These are phyloP conservation scores for Zygoascus hellenicus DNA, from an alignment of 1,139 yeast species.

Conservation along the genomic window DNA sequence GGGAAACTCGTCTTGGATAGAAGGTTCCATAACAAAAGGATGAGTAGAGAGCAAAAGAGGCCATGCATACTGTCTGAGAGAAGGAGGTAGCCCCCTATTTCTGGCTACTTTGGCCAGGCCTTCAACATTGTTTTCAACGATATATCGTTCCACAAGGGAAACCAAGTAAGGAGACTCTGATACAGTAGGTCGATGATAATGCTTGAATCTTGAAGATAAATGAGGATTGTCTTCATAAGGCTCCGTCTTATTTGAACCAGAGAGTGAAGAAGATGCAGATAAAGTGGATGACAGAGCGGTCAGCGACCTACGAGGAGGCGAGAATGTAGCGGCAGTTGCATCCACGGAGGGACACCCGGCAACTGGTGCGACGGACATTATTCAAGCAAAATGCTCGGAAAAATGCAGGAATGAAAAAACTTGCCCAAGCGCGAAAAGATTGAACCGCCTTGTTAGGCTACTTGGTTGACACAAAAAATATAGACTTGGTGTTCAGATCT, in stretches of 20 bases:
- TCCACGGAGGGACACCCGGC: too few species aligned
- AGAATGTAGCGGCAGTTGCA: not conserved
- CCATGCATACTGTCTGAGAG: slow-evolving; percentile 75
- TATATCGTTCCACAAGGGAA: slow-evolving; percentile 35
- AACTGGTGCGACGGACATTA: too few species aligned
- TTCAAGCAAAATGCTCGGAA: too few species aligned
- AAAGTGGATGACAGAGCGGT: slow-evolving; percentile 26
- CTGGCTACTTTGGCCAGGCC: slow-evolving; percentile 77
- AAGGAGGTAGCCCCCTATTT: slow-evolving; percentile 81
- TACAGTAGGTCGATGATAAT: slow-evolving; percentile 35
- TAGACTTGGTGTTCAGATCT: too few species aligned
- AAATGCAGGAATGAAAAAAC: too few species aligned
- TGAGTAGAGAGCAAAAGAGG: slow-evolving; percentile 75
- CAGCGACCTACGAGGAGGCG: slow-evolving; percentile 16
- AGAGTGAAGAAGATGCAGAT: slow-evolving; percentile 29
- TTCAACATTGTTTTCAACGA: slow-evolving; percentile 50
- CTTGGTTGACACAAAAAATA: too few species aligned
- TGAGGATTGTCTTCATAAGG: slow-evolving; percentile 14
- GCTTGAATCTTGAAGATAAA: slow-evolving; percentile 30
- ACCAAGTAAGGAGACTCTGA: slow-evolving; percentile 33
- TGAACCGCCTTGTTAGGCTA: too few species aligned
- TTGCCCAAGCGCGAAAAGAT: too few species aligned
- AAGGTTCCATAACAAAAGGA: slow-evolving; percentile 77
- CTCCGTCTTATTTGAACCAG: slow-evolving; percentile 20
- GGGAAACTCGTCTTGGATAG: slow-evolving; percentile 49